Evolutionary conservation across 2,329 filamentous ascomycete genomes (phyloP).

Genomic region (Pochonia chlamydosporia): DNA sequence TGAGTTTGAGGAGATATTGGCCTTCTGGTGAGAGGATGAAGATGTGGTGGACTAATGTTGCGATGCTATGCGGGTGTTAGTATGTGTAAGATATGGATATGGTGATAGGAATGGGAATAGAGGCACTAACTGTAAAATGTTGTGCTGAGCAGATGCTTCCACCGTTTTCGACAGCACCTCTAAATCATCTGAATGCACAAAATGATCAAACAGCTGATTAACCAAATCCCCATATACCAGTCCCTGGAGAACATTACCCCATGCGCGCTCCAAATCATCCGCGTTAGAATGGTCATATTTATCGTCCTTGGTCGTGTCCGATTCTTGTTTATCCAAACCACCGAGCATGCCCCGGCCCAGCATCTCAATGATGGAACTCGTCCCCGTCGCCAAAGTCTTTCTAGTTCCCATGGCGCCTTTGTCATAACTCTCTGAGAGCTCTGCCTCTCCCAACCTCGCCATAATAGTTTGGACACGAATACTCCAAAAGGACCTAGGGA

Average conservation of each 20-base stretch:
- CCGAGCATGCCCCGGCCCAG: constrained; percentile 60
- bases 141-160: constrained; percentile 58
- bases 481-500: constrained; percentile 61
- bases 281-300: constrained; percentile 55
- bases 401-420: constrained; percentile 68
- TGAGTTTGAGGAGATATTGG: constrained; percentile 64
- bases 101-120: neutral
- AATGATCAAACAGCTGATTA: constrained; percentile 58
- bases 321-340: constrained; percentile 31
- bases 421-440: constrained; percentile 77
- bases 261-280: constrained; percentile 56
- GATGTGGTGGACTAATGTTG: constrained; percentile 68
- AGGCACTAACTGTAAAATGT: constrained; percentile 60
- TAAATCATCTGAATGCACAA: constrained; percentile 54
- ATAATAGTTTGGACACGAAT: constrained; percentile 55
- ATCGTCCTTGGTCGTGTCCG: constrained; percentile 10
- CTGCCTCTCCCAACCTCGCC: constrained; percentile 56
- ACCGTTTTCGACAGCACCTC: constrained; percentile 58
- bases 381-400: constrained; percentile 68
- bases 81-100: neutral
- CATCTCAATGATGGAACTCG: constrained; percentile 64
- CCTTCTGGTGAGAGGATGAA: constrained; percentile 71
- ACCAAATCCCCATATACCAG: constrained; percentile 64
- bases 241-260: constrained; percentile 60
- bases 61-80: constrained; percentile 44